Evolutionary conservation across 495 filamentous ascomycete genomes (phyloP), one percentile per base, ranked within the genome.

Genomic region (Aspergillus ostianus): DNA sequence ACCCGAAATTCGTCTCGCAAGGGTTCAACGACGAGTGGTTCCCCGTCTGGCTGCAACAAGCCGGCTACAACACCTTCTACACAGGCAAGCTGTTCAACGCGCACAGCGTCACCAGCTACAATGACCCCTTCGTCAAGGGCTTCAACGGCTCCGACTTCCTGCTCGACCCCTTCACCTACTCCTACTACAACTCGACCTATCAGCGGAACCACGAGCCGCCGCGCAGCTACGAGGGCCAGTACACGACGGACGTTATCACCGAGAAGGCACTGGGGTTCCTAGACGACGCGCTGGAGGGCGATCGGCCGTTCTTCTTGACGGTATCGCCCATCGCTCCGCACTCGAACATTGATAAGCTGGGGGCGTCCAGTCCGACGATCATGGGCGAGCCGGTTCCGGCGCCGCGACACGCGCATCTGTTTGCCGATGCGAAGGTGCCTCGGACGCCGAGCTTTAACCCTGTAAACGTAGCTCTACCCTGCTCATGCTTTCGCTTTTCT

Each of bases 21-120:
- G 87, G 87, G 2, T 78, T 87, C 56, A 90, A 91, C 62, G 78
- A 85, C 0, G 75, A 83, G 58, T 90, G 84, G 60, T 77, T 91
- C 10, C 87, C 88, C 0, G 63, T 89, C 2, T 91, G 88, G 88
- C 74, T 91, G 4, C 86, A 90, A 61, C 59, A 82, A 7, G 82
- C 84, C 0, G 87, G 87, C n/a, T 90, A 90, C 66, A 80, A 85
- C 61, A 91, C 87, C 0, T 90, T 85, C 69, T 90, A 90, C 68
- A 86, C 84, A 2, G 87, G 88, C 44, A 91, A 91, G 67, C 76
- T 91, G 3, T 87, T 88, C 69, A 91, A 90, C 64, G 76, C 78
- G 0, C 85, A 88, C 61, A 83, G 80, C 0, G 63, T 82, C 2
- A 62, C 79, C 4, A 87, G 85, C 54, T 88, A 87, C 66, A 54